A percentile compares a stretch with the other conserved stretches of the same genome.
phyloP scores from a whole-genome alignment of 345 rosid genomes.

The Mangifera indica region DNA sequence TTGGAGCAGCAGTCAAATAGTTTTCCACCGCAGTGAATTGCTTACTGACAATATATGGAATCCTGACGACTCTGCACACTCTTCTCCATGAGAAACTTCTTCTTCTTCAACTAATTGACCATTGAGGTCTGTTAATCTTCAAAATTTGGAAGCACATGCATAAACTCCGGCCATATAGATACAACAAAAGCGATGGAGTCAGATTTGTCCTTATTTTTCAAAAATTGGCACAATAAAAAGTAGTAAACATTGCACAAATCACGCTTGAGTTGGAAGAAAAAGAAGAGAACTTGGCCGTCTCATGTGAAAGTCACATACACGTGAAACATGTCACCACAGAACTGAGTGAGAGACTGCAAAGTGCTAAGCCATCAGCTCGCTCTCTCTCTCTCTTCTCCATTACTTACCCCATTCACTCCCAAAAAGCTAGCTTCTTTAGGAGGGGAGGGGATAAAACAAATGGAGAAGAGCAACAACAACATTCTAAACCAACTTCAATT shows the following conservation, averaged over 20 bases:
- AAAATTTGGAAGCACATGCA: not conserved
- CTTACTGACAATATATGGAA: not conserved
- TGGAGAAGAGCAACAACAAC: conserved; percentile 8
- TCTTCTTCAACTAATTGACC: no score
- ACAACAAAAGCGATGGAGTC: not conserved
- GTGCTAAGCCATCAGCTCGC: not conserved
- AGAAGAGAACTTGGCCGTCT: conserved; percentile 1
- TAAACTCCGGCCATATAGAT: not conserved
- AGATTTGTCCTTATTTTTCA: conserved; percentile 1
- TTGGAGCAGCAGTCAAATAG: not conserved
- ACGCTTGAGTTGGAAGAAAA: conserved; percentile 16
- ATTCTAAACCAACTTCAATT: not conserved
- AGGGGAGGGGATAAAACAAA: conserved; percentile 21
- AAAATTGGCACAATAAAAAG: conserved; percentile 9
- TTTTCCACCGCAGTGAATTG: not conserved
- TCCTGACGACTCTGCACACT: not conserved
- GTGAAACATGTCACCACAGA: no score
- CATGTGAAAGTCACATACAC: conserved; percentile 34
- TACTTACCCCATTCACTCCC: conserved; percentile 10
- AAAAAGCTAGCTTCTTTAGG: conserved; percentile 19
- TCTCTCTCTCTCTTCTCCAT: not conserved
- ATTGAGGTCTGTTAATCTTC: not conserved
- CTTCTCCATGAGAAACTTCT: not conserved
- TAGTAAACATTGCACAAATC: conserved; percentile 33
- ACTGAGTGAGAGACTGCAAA: not conserved